phyloP scores from a whole-genome alignment of 768 basidiomycete species.

The Hirschioporus abietinus region DNA sequence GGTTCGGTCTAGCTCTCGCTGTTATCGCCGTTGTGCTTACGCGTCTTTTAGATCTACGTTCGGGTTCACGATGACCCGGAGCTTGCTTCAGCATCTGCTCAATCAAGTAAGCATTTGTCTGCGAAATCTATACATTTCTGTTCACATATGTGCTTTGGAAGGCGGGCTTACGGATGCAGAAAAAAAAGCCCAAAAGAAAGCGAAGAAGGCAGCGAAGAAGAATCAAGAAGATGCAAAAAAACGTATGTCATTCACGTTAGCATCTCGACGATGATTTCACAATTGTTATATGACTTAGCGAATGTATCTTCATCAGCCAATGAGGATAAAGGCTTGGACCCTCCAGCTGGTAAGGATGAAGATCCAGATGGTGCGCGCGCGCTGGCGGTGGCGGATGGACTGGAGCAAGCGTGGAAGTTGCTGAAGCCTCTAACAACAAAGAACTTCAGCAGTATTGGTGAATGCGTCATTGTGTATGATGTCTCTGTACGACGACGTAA shows the following conservation, averaged over 20 bases:
- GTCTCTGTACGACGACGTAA: slow-evolving; percentile 77
- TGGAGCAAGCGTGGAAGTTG: slow-evolving; percentile 73
- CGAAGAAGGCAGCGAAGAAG: slow-evolving; percentile 73
- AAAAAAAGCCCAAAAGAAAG: slow-evolving; percentile 84
- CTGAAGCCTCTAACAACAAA: slow-evolving; percentile 57
- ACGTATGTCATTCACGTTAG: slow-evolving; percentile 34
- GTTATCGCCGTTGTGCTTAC: background rate
- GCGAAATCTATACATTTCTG: slow-evolving; percentile 12
- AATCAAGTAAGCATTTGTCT: slow-evolving; percentile 17
- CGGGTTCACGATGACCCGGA: slow-evolving; percentile 66
- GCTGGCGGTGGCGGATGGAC: slow-evolving; percentile 51
- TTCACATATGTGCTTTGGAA: slow-evolving; percentile 15
- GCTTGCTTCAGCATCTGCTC: slow-evolving; percentile 36
- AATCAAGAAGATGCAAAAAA: slow-evolving; percentile 67
- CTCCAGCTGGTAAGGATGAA: slow-evolving; percentile 56
- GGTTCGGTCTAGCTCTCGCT: slow-evolving; percentile 31
- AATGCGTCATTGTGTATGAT: slow-evolving; percentile 75
- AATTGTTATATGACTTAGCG: slow-evolving; percentile 19
- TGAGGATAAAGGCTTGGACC: slow-evolving; percentile 71
- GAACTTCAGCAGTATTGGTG: slow-evolving; percentile 50
- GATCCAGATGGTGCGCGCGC: slow-evolving; percentile 81
- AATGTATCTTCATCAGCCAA: slow-evolving; percentile 32
- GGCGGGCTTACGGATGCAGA: slow-evolving; percentile 51
- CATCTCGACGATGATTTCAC: slow-evolving; percentile 8
- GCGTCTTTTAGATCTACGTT: slow-evolving; percentile 59